Evolutionary conservation across 441 rosid genomes (phyloP), one percentile per base, ranked within the genome.

Genomic region (Dalechampia spathulata): DNA sequence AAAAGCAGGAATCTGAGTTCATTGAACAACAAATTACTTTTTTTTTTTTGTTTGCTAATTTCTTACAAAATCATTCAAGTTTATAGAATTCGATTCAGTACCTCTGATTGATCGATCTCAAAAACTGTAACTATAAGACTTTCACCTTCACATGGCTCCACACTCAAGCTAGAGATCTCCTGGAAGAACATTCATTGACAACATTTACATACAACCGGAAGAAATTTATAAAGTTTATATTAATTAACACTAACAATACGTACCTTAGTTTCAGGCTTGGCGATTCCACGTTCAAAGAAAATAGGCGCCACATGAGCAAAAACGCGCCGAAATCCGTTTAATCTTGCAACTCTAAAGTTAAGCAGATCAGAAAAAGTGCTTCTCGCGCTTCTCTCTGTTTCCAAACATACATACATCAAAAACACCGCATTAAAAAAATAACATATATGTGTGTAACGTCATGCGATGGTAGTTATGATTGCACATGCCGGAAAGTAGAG

Each of bases 201-300:
- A 55, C n/a, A 52, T 7, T 6, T n/a, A 23, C 15, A 39, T 21
- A 8, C 4, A 27, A 30, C 34, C 34, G 9, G 10, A 36, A 36
- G 10, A 36, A 4, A 36, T 11, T 5, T 36, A 5, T 36, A 36
- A 4, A 58, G 45, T 20, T 47, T 9, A 32, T 10, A 12, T 17
- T 1, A 11, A 28, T 14, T 26, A 34, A 16, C 21, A 0, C 11
- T 8, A 4, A 8, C 14, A n/a, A 39, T 15, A 13, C 5, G 17
- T 43, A 86, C 95, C 84, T 67, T 76, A 38, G 99, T 92, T 70
- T 82, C 80, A 43, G 79, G 82, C 52, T 80, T 89, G 30, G 99
- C 99, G 66, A 92, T 86, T 19, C 96, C 92, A 13, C 96, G 90
- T 39, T 92, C 88, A 65, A 92, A 89, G 87, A 92, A 92, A 61